phyloP scores from a whole-genome alignment of 2,329 filamentous ascomycete species.

The Fusarium annulatum region DNA sequence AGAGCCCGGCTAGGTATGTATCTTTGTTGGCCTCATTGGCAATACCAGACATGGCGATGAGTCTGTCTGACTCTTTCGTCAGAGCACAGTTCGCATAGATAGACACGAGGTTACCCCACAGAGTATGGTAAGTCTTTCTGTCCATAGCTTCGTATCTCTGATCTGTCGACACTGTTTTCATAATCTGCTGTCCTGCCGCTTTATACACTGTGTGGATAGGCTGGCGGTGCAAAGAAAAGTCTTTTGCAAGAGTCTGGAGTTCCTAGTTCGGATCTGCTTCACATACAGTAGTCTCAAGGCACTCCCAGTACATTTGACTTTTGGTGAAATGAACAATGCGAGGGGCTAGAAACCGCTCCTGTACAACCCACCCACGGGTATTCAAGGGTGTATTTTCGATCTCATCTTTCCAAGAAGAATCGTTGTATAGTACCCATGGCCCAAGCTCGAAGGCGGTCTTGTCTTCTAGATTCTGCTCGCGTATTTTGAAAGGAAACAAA shows the following conservation, averaged over 20 bases:
- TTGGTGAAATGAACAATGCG: not conserved
- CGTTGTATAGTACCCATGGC: not conserved
- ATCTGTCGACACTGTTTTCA: not conserved
- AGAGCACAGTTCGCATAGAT: not conserved
- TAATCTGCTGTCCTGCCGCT: not conserved
- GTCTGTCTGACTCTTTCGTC: not conserved
- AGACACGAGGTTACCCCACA: not conserved
- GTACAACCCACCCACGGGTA: not conserved
- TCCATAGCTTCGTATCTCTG: too few species aligned
- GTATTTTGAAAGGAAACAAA: rapidly evolving
- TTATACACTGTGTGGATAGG: not conserved
- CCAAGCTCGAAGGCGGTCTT: too few species aligned
- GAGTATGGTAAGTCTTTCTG: not conserved
- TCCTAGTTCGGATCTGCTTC: not conserved
- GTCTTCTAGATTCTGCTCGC: too few species aligned
- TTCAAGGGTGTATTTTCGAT: rapidly evolving
- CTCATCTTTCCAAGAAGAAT: not conserved
- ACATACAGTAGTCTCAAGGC: not conserved
- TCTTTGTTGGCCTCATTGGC: not conserved
- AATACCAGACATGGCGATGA: not conserved
- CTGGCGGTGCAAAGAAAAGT: too few species aligned
- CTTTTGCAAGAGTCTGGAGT: too few species aligned
- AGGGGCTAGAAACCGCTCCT: rapidly evolving
- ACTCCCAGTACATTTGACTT: not conserved
- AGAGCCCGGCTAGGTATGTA: rapidly evolving